Base-by-base conservation (phyloP, 495 filamentous ascomycete genomes). In the Neurospora discreta region DNA sequence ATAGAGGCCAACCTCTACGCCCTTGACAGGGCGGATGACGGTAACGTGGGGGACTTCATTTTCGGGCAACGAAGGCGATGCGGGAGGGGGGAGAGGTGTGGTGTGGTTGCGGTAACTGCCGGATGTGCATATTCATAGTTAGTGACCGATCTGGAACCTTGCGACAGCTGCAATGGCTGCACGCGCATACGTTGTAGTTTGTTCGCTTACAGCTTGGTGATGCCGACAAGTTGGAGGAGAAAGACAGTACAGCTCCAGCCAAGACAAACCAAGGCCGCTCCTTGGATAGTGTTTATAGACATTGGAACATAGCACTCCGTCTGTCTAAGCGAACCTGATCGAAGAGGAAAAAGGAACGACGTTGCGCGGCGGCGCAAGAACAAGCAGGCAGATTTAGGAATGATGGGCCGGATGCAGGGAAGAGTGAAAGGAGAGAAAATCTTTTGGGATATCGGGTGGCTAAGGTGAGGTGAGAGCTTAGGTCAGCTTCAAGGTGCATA, bases 1-100 rank as follows among this genome's bases (percentile, higher is more conserved):
- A 82, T 96, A 97, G 36, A 98, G 89, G 75, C 90, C 87, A 2
- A 92, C 90, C 77, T 99, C 96, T 58, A 97, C 87, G 71, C 95
- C 96, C 81, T 97, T 98, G 71, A 96, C 89, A 0, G 96, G 96
- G 5, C 96, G 92, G 73, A 99, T 93, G 71, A 96, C 88, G 39
- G 94, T 97, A 76, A 99, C 85, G 82, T 94, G 92, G n/a, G 93
- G 93, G 16, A 89, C 79, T 68, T 87, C 79, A 69, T 85, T 74
- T 23, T 79, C 72, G 8, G 80, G 78, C 5, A 87, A 76, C 6
- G 74, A 78, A 4, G 86, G 79, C 10, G 85, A 87, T 16, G 85
- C 77, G 6, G 86, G 78, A 13, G 79, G 75, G 23, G 78, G 73
- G 4, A 80, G 86, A 23, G 81, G 79, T 0, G 80, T 78, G 7